Evolutionary conservation across 345 rosid genomes (phyloP).

Genomic region (Moricandia arvensis): DNA sequence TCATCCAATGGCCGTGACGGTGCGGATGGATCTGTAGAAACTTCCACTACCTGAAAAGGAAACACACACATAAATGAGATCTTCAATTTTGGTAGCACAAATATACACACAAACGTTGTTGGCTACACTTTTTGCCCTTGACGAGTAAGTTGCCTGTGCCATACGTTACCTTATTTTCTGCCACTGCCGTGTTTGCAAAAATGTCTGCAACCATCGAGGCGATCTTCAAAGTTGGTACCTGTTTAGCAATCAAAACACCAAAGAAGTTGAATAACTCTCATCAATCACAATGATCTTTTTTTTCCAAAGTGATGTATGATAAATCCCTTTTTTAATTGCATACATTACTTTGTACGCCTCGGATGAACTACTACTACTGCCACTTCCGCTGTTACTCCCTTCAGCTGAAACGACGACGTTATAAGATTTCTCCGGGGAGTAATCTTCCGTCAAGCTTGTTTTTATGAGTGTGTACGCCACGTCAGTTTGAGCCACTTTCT

Average conservation of each 20-base stretch:
- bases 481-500: conserved; percentile 64
- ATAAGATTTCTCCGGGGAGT: conserved; percentile 73
- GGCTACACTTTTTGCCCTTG: neutral
- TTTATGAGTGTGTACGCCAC: conserved; percentile 76
- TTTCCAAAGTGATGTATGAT: conserved; percentile 12
- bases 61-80: neutral
- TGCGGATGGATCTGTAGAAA: conserved; percentile 75
- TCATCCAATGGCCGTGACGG: conserved; percentile 59
- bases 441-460: conserved; percentile 79
- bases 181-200: conserved; percentile 75
- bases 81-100: neutral
- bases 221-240: conserved; percentile 78
- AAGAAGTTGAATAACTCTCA: conserved; percentile 9
- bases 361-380: conserved; percentile 34
- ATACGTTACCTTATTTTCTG: conserved; percentile 81
- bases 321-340: conserved; percentile 42
- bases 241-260: neutral
- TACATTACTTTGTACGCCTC: conserved; percentile 96
- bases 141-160: neutral
- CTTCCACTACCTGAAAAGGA: conserved; percentile 67
- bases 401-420: conserved; percentile 77
- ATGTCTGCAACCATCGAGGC: conserved; percentile 83
- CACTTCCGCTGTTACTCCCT: conserved; percentile 50
- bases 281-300: conserved; percentile 1
- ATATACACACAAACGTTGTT: neutral